Base-by-base conservation (phyloP, 2,329 filamentous ascomycete genomes). In the Diaporthe eres region DNA sequence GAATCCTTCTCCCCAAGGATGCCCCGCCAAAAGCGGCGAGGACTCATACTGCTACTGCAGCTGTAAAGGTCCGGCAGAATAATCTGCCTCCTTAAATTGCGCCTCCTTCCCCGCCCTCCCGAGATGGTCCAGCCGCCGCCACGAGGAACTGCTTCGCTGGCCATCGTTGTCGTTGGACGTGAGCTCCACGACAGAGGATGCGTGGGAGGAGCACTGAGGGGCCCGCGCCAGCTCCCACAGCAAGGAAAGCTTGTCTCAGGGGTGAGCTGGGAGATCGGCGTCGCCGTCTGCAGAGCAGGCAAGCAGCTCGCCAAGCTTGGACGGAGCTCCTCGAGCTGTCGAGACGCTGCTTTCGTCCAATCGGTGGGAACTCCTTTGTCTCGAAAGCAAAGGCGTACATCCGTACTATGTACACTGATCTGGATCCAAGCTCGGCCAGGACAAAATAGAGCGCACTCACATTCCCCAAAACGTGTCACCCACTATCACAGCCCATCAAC, bases 271-370 rank as follows among this genome's bases (percentile, higher is more conserved):
- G 15, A 60, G 67, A 71, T 77, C 74, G 75, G 75, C 51, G 53
- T 75, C 68, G 74, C 75, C 74, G 75, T 75, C 37, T 77, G 70
- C 74, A 65, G 74, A 57, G 65, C 61, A 74, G 44, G 37, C 70
- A 70, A 39, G 68, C 57, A 77, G 72, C 68, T 70, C 34, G 37
- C 72, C 60, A 70, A 70, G 61, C 51, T 74, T 15, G 42, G 72
- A 37, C 28, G 72, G 55, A 74, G 72, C 72, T 74, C 61, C 72
- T 65, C 47, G 57, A 73, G 55, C 49, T 55, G 31, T 73, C 71
- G 34, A 42, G 71, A 19, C 10, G 71, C 42, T 63, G 58, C 22
- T 63, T 73, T 34, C 58, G 60, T 73, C 71, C 71, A 73, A 65
- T 73, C 47, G 60, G 39, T 44, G 58, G n/a, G 15, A 55, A 53